Conservation (phyloP, 2,329 filamentous ascomycete genomes). For the Phialemoniopsis sp. region DNA sequence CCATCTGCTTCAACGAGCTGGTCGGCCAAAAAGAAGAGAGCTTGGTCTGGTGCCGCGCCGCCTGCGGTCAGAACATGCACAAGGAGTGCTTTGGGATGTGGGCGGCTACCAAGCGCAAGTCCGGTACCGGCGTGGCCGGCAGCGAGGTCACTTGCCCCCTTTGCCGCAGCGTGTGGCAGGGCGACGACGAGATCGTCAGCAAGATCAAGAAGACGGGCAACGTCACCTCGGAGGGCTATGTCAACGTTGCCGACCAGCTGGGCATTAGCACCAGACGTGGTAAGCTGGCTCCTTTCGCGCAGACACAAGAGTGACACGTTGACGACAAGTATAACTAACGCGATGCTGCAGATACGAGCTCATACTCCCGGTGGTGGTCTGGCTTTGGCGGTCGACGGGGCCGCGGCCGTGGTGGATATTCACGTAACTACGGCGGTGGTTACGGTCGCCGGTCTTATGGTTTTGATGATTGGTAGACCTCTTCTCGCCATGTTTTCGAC, state of each 20-base stretch:
- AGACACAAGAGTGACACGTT: too few species aligned
- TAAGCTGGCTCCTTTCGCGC: too few species aligned
- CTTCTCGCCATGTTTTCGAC: too few species aligned
- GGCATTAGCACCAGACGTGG: constrained; percentile 51
- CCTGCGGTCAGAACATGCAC: constrained; percentile 53
- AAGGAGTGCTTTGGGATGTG: constrained; percentile 49
- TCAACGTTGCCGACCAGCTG: constrained; percentile 58
- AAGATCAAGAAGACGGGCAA: constrained; percentile 36
- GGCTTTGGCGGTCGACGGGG: constrained; percentile 1
- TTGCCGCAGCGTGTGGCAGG: constrained; percentile 55
- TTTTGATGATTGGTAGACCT: too few species aligned
- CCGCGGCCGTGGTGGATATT: too few species aligned
- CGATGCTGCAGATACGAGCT: constrained; percentile 16
- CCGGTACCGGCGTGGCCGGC: constrained; percentile 11
- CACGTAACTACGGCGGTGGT: too few species aligned
- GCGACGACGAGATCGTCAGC: constrained; percentile 35
- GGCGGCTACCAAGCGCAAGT: constrained; percentile 40
- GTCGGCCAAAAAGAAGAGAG: constrained; percentile 13
- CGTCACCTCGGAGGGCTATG: constrained; percentile 48
- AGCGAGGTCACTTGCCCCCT: constrained; percentile 54
- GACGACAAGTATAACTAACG: constrained; percentile 1
- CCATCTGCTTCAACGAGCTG: constrained; percentile 52
- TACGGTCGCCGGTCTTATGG: too few species aligned
- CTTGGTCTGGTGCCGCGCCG: constrained; percentile 46
- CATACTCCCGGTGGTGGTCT: constrained; percentile 18